Conservation (phyloP, 176 grass and related monocot species). For the Eragrostis nindensis region DNA sequence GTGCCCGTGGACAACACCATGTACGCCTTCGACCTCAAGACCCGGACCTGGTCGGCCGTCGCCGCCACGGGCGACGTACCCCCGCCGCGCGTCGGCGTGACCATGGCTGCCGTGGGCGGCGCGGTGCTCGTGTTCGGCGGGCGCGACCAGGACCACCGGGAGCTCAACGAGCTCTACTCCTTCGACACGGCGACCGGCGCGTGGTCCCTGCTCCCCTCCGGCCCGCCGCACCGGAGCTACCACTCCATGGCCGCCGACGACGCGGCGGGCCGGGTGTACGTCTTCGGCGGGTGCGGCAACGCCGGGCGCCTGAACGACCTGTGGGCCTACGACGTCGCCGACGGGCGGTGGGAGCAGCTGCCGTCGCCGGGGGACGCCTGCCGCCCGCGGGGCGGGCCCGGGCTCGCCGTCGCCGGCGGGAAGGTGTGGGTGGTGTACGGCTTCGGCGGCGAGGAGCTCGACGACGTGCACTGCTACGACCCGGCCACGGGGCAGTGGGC, state of each 20-base stretch:
- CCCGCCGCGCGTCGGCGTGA: slow-evolving; percentile 81
- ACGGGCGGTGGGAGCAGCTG: slow-evolving; percentile 49
- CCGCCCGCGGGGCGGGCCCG: slow-evolving; percentile 61
- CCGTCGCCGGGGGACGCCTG: slow-evolving; percentile 56
- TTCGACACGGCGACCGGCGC: slow-evolving; percentile 58
- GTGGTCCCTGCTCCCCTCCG: slow-evolving; percentile 69
- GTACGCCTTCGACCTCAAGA: slow-evolving; percentile 69
- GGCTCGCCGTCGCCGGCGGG: slow-evolving; percentile 48
- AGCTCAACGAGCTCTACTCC: slow-evolving; percentile 82
- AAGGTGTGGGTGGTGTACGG: slow-evolving; percentile 91
- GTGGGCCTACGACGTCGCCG: slow-evolving; percentile 60
- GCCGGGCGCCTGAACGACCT: slow-evolving; percentile 79
- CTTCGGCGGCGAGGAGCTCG: slow-evolving; percentile 69
- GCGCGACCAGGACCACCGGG: slow-evolving; percentile 72
- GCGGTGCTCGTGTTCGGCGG: slow-evolving; percentile 78
- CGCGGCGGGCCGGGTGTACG: slow-evolving; percentile 46
- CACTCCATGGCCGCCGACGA: slow-evolving; percentile 85
- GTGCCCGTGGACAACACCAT: slow-evolving; percentile 85
- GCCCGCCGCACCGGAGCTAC: slow-evolving; percentile 81
- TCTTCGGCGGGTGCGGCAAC: slow-evolving; percentile 81
- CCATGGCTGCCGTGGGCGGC: slow-evolving; percentile 61
- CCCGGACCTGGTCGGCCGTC: slow-evolving; percentile 63
- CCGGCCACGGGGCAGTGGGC: slow-evolving; percentile 49
- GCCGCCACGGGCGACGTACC: slow-evolving; percentile 60
- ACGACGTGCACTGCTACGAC: slow-evolving; percentile 83